Evolutionary conservation across 805 yeast genomes (phyloP).

Genomic region (Suhomyces faveliae): DNA sequence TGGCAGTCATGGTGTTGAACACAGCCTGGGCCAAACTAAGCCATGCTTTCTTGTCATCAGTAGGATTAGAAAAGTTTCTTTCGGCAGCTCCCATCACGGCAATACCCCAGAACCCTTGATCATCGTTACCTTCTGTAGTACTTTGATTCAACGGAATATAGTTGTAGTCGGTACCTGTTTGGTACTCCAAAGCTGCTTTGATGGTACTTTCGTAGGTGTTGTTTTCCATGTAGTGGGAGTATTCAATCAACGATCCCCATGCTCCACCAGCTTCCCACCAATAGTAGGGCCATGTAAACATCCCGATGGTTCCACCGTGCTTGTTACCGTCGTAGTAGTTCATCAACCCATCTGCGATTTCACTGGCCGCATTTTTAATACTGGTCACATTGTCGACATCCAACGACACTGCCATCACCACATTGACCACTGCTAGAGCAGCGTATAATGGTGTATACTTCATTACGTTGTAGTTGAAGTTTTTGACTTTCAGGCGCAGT

Average conservation of each 20-base stretch:
- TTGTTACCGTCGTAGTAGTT: conserved; percentile 74
- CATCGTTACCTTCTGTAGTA: conserved; percentile 95
- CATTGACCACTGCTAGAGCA: conserved; percentile 10
- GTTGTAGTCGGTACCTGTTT: conserved; percentile 63
- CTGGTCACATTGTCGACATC: conserved; percentile 43
- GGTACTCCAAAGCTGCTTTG: conserved; percentile 64
- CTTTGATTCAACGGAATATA: conserved; percentile 87
- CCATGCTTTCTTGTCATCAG: conserved; percentile 36
- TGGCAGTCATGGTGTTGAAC: conserved; percentile 44
- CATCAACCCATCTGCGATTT: conserved; percentile 68
- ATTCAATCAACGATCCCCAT: conserved; percentile 84
- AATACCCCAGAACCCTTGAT: conserved; percentile 96
- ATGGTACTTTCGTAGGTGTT: conserved; percentile 60
- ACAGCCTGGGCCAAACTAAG: conserved; percentile 42
- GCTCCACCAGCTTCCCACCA: conserved; percentile 99
- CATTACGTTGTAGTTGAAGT: neutral
- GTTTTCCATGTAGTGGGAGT: conserved; percentile 68
- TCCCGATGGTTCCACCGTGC: conserved; percentile 78
- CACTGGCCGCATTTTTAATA: conserved; percentile 54
- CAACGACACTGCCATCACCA: conserved; percentile 25
- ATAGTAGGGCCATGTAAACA: conserved; percentile 87
- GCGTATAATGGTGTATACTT: neutral
- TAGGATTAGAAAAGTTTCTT: conserved; percentile 66
- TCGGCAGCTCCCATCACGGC: conserved; percentile 93
- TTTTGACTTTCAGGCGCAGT: neutral